These are phyloP conservation scores for Aspergillus japonicus DNA, from an alignment of 2,329 filamentous ascomycete genomes.

Conservation along the genomic window DNA sequence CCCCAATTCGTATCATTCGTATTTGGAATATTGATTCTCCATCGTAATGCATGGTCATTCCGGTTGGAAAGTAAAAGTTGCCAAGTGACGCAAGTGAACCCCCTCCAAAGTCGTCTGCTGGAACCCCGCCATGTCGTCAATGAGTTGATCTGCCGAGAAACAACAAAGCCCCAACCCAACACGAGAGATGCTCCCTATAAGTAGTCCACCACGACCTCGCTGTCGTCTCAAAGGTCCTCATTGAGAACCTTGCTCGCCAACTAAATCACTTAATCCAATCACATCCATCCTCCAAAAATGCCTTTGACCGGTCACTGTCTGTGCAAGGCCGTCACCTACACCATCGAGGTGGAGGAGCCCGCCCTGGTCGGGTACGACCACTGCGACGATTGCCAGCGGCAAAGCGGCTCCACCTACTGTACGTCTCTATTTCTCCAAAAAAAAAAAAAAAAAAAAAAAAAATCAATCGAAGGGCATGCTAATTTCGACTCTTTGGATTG, in stretches of 20 bases:
- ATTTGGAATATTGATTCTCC: not conserved
- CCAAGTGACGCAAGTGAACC: slow-evolving; percentile 8
- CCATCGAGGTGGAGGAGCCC: slow-evolving; percentile 48
- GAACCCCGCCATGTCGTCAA: slow-evolving; percentile 14
- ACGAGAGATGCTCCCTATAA: slow-evolving; percentile 14
- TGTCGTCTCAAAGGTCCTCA: slow-evolving; percentile 24
- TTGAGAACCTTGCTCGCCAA: slow-evolving; percentile 29
- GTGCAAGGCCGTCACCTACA: slow-evolving; percentile 70
- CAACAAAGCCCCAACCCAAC: too few relatives aligned
- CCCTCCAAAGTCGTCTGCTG: slow-evolving; percentile 42
- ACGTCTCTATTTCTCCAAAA: not conserved
- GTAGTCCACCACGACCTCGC: slow-evolving; percentile 22
- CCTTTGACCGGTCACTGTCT: slow-evolving; percentile 68
- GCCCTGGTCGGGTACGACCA: slow-evolving; percentile 62
- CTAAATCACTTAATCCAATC: slow-evolving; percentile 50
- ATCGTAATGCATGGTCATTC: not conserved
- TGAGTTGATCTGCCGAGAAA: not conserved
- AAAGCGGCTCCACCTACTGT: slow-evolving; percentile 29
- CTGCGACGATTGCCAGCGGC: slow-evolving; percentile 71
- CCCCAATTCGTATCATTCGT: not conserved
- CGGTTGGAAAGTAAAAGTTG: slow-evolving; percentile 1
- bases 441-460: too few relatives aligned
- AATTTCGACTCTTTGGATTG: not conserved
- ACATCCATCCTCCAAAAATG: slow-evolving; percentile 47
- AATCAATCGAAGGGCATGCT: not conserved